These are phyloP conservation scores for Chenopodium album DNA, from an alignment of 148 eudicot species.

Conservation along the genomic window DNA sequence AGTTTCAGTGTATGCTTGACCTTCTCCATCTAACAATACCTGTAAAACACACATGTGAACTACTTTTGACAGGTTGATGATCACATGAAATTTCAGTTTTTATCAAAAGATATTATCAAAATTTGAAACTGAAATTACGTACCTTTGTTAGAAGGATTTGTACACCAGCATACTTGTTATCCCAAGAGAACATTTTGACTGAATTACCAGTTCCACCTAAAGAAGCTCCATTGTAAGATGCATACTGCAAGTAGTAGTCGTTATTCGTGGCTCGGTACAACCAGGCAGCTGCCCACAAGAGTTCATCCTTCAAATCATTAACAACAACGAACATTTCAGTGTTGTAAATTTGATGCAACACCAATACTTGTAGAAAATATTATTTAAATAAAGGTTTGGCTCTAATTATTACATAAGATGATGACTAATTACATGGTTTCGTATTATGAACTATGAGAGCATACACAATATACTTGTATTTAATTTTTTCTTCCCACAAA, in stretches of 20 bases:
- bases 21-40: conserved; percentile 62
- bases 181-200: conserved; percentile 68
- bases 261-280: conserved; percentile 56
- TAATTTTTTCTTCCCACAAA: neutral
- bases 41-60: conserved; percentile 8
- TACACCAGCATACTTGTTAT: conserved; percentile 72
- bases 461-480: too few relatives aligned
- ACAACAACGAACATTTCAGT: neutral
- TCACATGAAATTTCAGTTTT: neutral
- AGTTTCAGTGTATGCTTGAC: conserved; percentile 47
- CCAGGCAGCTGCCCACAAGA: conserved; percentile 84
- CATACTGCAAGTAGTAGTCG: conserved; percentile 47
- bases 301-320: conserved; percentile 46
- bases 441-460: neutral
- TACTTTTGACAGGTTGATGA: neutral
- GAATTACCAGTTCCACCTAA: conserved; percentile 58
- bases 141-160: conserved; percentile 72
- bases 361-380: neutral
- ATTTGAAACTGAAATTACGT: neutral
- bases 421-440: too few relatives aligned
- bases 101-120: neutral
- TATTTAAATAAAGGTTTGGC: too few relatives aligned
- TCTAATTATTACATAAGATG: neutral
- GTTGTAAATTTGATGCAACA: neutral
- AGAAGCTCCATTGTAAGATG: conserved; percentile 44